These are phyloP conservation scores for Termitomyces bulborhizus DNA, from an alignment of 768 basidiomycete species.

Conservation along the genomic window DNA sequence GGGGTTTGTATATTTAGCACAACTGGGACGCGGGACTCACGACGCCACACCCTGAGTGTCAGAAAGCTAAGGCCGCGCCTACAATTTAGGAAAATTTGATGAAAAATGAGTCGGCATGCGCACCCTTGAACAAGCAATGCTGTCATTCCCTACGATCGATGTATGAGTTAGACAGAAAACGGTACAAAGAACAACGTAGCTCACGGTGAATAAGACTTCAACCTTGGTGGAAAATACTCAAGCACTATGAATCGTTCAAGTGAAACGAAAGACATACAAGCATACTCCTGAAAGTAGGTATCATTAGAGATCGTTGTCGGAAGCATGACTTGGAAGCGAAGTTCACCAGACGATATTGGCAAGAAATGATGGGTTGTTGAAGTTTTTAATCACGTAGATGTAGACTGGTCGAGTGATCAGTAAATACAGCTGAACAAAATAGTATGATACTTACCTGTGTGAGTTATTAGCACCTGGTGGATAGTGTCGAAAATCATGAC, in stretches of 20 bases:
- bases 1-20: not conserved
- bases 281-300: slow-evolving; percentile 24
- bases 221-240: slow-evolving; percentile 11
- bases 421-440: not conserved
- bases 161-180: not conserved
- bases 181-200: not conserved
- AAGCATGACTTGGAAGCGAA: not conserved
- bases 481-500: slow-evolving; percentile 46
- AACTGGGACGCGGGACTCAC: slow-evolving; percentile 21
- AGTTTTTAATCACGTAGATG: slow-evolving; percentile 40
- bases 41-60: slow-evolving; percentile 35
- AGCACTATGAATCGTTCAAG: not conserved
- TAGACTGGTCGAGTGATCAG: slow-evolving; percentile 29
- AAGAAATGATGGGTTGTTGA: slow-evolving; percentile 22
- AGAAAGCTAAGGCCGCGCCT: slow-evolving; percentile 30
- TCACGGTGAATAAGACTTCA: slow-evolving; percentile 35
- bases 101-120: not conserved
- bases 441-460: slow-evolving; percentile 31
- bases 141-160: slow-evolving; percentile 31
- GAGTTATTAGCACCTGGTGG: slow-evolving; percentile 49
- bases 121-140: slow-evolving; percentile 45
- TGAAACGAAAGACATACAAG: slow-evolving; percentile 19
- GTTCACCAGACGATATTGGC: slow-evolving; percentile 32
- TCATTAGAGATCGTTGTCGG: not conserved
- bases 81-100: not conserved